Evolutionary conservation across 495 filamentous ascomycete species (phyloP).

Genomic region (Thermothielavioides terrestris): DNA sequence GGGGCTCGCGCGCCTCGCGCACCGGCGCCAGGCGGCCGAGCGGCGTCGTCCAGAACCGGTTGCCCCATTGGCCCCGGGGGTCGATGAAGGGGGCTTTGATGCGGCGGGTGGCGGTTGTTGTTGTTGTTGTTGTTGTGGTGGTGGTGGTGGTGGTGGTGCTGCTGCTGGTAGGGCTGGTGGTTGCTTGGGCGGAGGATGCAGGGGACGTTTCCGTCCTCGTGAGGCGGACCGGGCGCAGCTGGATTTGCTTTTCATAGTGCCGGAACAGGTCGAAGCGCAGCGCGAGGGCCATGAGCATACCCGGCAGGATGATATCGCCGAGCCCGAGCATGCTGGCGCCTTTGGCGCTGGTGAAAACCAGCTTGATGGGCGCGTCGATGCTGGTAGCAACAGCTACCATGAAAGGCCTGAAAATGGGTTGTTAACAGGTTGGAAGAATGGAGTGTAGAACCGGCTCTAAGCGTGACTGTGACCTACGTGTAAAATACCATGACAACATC

Average conservation of each 20-base stretch:
- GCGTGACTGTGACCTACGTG: constrained; percentile 62
- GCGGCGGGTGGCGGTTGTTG: constrained; percentile 23
- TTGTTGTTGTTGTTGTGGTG: constrained; percentile 19
- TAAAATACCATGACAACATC: constrained; percentile 98
- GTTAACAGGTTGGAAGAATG: background rate
- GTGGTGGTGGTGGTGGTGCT: constrained; percentile 21
- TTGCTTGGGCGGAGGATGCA: background rate
- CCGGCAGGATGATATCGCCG: constrained; percentile 90
- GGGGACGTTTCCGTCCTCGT: constrained; percentile 13
- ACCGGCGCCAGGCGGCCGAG: constrained; percentile 22
- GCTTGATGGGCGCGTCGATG: constrained; percentile 87
- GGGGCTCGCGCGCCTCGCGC: constrained; percentile 35
- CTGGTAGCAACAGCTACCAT: constrained; percentile 94
- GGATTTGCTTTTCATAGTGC: constrained; percentile 53
- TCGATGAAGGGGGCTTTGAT: constrained; percentile 50
- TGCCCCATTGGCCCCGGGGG: constrained; percentile 67
- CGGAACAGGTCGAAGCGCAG: constrained; percentile 85
- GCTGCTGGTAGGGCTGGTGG: constrained; percentile 27
- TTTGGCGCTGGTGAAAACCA: constrained; percentile 67
- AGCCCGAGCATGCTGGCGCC: constrained; percentile 80
- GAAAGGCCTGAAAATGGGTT: constrained; percentile 45
- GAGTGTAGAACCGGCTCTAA: no score
- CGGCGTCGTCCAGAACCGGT: constrained; percentile 67
- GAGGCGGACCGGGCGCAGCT: constrained; percentile 29
- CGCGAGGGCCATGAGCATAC: constrained; percentile 80